Evolutionary conservation across 2,329 filamentous ascomycete genomes (phyloP), one percentile per base, ranked within the genome.

Genomic region (Diaporthe sp.): DNA sequence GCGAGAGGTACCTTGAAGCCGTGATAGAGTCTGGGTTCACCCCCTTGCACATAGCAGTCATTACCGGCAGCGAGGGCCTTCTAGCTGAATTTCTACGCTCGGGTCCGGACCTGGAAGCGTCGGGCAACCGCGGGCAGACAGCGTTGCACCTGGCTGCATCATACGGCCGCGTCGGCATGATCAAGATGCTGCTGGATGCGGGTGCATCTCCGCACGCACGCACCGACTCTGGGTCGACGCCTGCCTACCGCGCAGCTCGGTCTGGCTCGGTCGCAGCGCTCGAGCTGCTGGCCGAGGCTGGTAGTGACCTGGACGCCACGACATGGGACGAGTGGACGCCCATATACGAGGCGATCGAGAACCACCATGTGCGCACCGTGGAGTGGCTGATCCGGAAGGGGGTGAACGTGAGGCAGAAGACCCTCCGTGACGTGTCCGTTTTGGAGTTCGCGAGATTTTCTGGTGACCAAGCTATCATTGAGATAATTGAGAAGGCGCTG

Each of bases 181-280:
- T 66, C 40, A 66, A 33, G 60, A 28, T 66, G 60, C 28, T 66
- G 28, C 42, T 25, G 42, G 60, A 66, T 19, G 60, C 28, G 40
- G 42, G 60, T 22, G 28, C 42, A 19, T 66, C 40, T 6, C 40
- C 60, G 25, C 60, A 64, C 40, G 40, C 40, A 5, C 28, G 38
- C 9, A 64, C 40, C 40, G 60, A 47, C 17, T 47, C 60, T 10
- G 40, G 40, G 28, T 64, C 60, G 25, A 64, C 60, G 25, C 60
- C 60, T 15, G 17, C 25, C 9, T 47, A 47, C n/a, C 40, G 60
- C 19, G 60, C 25, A 47, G 40, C 60, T n/a, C 60, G 60, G 10
- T 50, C 33, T 10, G 42, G 60, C 60, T 33, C 60, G 25, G 17
- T 66, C 42, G 28, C 42, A 30, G 40, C 40, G 10, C 40, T 66